Conservation (phyloP, 495 filamentous ascomycete species). For the Penicillium riverlandense region DNA sequence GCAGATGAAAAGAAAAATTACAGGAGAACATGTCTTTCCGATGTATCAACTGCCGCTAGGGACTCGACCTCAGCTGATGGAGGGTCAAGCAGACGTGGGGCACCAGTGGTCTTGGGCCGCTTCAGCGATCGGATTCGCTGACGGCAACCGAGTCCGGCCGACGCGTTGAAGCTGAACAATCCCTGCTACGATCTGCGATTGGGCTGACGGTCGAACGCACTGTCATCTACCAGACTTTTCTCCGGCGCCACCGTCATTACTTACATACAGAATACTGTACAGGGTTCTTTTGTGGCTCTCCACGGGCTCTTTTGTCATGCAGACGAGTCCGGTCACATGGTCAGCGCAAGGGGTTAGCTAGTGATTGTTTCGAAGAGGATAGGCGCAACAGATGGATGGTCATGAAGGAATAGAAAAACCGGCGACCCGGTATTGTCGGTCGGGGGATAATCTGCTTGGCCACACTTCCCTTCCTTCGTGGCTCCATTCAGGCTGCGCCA, state of each 20-base stretch:
- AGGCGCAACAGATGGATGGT: too few species aligned
- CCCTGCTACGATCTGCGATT: constrained; percentile 24
- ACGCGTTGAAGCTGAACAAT: constrained; percentile 17
- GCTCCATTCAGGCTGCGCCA: too few species aligned
- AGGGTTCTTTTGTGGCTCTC: not conserved
- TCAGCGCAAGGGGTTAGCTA: too few species aligned
- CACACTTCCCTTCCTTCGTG: too few species aligned
- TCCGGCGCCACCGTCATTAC: constrained; percentile 12
- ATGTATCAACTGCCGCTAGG: constrained; percentile 13
- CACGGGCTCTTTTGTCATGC: not conserved
- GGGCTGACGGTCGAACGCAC: constrained; percentile 9
- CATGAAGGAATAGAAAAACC: too few species aligned
- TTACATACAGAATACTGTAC: not conserved
- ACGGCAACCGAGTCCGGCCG: constrained; percentile 13
- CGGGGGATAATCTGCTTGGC: too few species aligned
- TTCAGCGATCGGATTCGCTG: constrained; percentile 21
- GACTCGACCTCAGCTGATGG: constrained; percentile 23
- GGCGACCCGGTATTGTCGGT: too few species aligned
- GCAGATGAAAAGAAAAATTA: too few species aligned
- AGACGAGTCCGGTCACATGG: too few species aligned
- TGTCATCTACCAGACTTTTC: constrained; percentile 10
- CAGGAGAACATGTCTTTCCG: constrained; percentile 2
- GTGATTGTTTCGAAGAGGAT: too few species aligned
- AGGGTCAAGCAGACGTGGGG: constrained; percentile 24
- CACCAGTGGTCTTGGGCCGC: constrained; percentile 13